These are phyloP conservation scores for Saitozyma podzolica DNA, from an alignment of 768 basidiomycete genomes.

Conservation along the genomic window DNA sequence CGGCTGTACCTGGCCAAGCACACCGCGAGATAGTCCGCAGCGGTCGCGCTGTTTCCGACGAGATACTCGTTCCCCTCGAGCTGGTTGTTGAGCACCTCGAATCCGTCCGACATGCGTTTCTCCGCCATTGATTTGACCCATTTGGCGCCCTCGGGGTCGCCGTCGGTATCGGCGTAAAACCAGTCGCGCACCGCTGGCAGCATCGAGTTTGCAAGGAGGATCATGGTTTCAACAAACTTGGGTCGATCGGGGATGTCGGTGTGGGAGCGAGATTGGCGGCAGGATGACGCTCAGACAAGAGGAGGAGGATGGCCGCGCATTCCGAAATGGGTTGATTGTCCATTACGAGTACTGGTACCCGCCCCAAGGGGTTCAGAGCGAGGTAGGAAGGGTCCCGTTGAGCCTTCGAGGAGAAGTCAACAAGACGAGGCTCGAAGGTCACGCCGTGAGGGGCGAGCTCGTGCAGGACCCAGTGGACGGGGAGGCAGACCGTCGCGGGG, in stretches of 20 bases:
- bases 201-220: conserved; percentile 13
- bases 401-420: conserved; percentile 1
- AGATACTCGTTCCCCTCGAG: conserved; percentile 14
- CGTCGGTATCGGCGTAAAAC: conserved; percentile 18
- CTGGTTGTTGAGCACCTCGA: neutral
- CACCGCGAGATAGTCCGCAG: conserved; percentile 3
- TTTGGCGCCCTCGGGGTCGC: conserved; percentile 5
- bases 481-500: conserved; percentile 12
- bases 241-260: conserved; percentile 4
- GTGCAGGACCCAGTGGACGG: conserved; percentile 11
- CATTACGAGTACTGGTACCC: conserved; percentile 12
- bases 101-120: conserved; percentile 4
- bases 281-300: conserved; percentile 15
- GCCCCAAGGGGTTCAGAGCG: conserved; percentile 19
- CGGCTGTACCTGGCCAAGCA: no score
- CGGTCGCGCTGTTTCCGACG: conserved; percentile 1
- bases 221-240: conserved; percentile 16
- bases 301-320: conserved; percentile 13
- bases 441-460: conserved; percentile 9
- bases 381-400: conserved; percentile 9
- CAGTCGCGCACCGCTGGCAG: conserved; percentile 17
- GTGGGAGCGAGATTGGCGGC: conserved; percentile 12
- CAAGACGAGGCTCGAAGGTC: neutral
- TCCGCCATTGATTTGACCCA: conserved; percentile 1
- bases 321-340: conserved; percentile 7